These are phyloP conservation scores for Schizothecium vesticola DNA, from an alignment of 495 filamentous ascomycete species.

Conservation along the genomic window DNA sequence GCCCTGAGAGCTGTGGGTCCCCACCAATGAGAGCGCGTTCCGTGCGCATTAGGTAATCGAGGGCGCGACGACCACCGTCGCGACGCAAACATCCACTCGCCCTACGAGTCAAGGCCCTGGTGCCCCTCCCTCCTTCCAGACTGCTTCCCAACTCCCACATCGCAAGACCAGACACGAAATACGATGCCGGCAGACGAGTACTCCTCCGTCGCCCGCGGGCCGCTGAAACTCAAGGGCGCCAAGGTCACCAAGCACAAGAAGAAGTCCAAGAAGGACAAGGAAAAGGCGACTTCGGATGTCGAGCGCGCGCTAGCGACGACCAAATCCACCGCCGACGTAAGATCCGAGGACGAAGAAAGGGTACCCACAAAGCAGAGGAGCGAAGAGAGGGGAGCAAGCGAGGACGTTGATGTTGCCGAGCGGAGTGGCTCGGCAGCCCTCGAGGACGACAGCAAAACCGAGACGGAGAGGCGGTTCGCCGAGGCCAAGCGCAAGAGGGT, in stretches of 20 bases:
- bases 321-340: not conserved
- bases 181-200: slow-evolving; percentile 65
- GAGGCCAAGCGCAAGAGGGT: slow-evolving; percentile 76
- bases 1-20: not conserved
- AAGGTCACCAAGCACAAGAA: slow-evolving; percentile 59
- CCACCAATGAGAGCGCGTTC: not conserved
- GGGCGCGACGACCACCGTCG: not conserved
- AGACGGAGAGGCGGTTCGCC: slow-evolving; percentile 74
- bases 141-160: not conserved
- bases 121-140: not conserved
- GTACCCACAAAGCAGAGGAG: slow-evolving; percentile 13
- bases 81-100: not conserved
- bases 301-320: slow-evolving; percentile 1
- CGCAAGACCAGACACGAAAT: not conserved
- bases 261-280: slow-evolving; percentile 37
- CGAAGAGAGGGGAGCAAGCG: slow-evolving; percentile 7
- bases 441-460: slow-evolving; percentile 59
- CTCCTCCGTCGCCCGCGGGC: slow-evolving; percentile 55
- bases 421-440: slow-evolving; percentile 12
- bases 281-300: slow-evolving; percentile 14
- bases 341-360: not conserved
- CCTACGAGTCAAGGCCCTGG: not conserved
- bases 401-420: slow-evolving; percentile 8
- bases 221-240: slow-evolving; percentile 77
- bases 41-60: slow-evolving; percentile 3